A percentile compares a stretch with the other conserved stretches of the same genome.
Conservation (phyloP, 176 grass and related monocot species). For the Cenchrus fungigraminus region DNA sequence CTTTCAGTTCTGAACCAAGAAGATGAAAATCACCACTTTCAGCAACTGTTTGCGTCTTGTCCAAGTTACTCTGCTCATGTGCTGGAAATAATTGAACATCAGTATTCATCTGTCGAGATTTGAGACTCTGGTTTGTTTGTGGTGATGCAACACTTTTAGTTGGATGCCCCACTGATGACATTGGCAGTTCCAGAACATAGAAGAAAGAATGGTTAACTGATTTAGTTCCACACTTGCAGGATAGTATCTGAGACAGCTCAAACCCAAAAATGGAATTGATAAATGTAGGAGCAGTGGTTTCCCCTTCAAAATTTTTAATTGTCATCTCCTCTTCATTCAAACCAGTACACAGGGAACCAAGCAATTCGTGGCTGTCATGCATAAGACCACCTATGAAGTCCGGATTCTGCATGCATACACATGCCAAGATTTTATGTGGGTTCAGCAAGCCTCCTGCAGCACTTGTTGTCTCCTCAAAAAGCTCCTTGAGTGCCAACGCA, state of each 20-base stretch:
- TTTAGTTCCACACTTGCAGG: conserved; percentile 51
- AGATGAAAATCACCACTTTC: conserved; percentile 13
- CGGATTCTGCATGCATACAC: neutral
- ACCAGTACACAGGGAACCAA: conserved; percentile 35
- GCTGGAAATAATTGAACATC: conserved; percentile 31
- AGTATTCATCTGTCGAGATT: conserved; percentile 26
- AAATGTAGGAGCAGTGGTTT: conserved; percentile 37
- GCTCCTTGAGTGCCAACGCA: conserved; percentile 37
- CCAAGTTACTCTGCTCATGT: conserved; percentile 8
- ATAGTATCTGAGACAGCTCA: conserved; percentile 33
- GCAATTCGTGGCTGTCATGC: conserved; percentile 79
- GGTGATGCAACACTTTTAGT: conserved; percentile 33
- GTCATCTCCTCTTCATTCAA: conserved; percentile 46
- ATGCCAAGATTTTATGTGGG: conserved; percentile 36
- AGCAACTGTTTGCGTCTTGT: conserved; percentile 33
- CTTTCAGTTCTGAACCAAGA: conserved; percentile 37
- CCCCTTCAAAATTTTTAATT: neutral
- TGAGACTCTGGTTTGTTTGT: conserved; percentile 38
- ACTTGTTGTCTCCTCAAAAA: conserved; percentile 59
- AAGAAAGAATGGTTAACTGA: conserved; percentile 32
- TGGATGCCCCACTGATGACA: conserved; percentile 53
- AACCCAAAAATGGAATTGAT: conserved; percentile 52
- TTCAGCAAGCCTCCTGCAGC: conserved; percentile 34
- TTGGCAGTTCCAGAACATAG: conserved; percentile 43
- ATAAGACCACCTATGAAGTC: conserved; percentile 32